Conservation (phyloP, 2,329 filamentous ascomycete species). For the Lasiodiplodia hormozganensis region DNA sequence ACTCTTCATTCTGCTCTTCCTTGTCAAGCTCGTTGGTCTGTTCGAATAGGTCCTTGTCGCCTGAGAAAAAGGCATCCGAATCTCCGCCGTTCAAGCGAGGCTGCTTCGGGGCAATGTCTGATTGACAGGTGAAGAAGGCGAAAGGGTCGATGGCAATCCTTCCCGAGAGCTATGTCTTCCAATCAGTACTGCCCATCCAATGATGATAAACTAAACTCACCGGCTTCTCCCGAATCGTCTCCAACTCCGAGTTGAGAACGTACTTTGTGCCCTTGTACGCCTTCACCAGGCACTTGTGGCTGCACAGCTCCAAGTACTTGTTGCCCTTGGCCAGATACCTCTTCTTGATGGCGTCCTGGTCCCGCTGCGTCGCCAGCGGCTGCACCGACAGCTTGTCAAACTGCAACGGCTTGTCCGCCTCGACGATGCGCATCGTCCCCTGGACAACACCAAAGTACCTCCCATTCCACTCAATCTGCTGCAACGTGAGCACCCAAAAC, state of each 20-base stretch:
- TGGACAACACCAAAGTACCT: slow-evolving; percentile 39
- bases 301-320: not conserved
- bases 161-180: not conserved
- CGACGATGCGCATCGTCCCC: not conserved
- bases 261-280: not conserved
- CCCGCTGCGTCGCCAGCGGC: not conserved
- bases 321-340: not conserved
- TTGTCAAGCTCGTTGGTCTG: slow-evolving; percentile 25
- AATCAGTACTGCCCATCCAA: not conserved
- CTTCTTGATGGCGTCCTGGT: not conserved
- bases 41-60: not conserved
- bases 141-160: not conserved
- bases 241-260: not conserved
- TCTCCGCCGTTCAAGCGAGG: not conserved
- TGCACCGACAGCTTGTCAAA: not conserved
- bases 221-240: not conserved
- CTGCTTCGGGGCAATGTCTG: not conserved
- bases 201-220: not conserved
- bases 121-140: not conserved
- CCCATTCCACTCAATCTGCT: slow-evolving; percentile 47
- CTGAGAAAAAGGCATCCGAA: not conserved
- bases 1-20: slow-evolving; percentile 37
- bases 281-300: not conserved
- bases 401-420: not conserved
- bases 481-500: slow-evolving; percentile 39